These are phyloP conservation scores for Penicillium bovifimosum DNA, from an alignment of 495 filamentous ascomycete genomes.

Conservation along the genomic window DNA sequence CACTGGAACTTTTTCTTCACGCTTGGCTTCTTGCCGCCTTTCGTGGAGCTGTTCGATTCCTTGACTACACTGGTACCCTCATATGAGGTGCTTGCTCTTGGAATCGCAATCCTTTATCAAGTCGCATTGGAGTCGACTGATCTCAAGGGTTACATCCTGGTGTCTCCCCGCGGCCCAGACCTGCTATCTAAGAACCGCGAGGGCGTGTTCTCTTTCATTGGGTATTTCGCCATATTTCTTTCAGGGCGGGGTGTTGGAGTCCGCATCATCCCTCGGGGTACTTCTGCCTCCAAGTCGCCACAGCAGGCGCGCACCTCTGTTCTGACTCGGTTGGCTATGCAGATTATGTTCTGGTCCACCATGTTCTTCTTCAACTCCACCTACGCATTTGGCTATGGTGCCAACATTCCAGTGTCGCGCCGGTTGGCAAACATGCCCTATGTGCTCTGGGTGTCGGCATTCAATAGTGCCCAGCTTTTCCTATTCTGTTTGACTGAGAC, in stretches of 20 bases:
- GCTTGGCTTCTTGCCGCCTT: constrained; percentile 79
- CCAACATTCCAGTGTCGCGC: constrained; percentile 67
- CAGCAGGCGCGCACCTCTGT: constrained; percentile 46
- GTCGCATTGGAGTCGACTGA: constrained; percentile 66
- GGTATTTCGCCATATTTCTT: constrained; percentile 93
- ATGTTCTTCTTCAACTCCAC: constrained; percentile 63
- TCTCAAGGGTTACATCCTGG: constrained; percentile 77
- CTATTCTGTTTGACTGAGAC: constrained; percentile 73
- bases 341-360: constrained; percentile 58
- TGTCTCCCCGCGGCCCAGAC: constrained; percentile 66
- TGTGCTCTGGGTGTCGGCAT: constrained; percentile 81
- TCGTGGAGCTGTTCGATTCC: constrained; percentile 79
- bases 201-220: constrained; percentile 85
- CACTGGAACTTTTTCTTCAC: constrained; percentile 99
- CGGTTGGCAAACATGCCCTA: constrained; percentile 93
- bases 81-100: constrained; percentile 64
- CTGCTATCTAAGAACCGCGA: constrained; percentile 87
- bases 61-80: constrained; percentile 55
- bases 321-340: constrained; percentile 52
- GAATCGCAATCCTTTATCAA: constrained; percentile 64
- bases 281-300: constrained; percentile 31
- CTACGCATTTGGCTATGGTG: constrained; percentile 60
- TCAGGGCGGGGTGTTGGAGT: constrained; percentile 79
- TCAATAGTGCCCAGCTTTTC: constrained; percentile 75
- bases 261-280: constrained; percentile 62